A percentile compares a stretch with the other conserved stretches of the same genome.
Evolutionary conservation across 345 rosid species (phyloP).

Genomic region (Rubroshorea leprosula): DNA sequence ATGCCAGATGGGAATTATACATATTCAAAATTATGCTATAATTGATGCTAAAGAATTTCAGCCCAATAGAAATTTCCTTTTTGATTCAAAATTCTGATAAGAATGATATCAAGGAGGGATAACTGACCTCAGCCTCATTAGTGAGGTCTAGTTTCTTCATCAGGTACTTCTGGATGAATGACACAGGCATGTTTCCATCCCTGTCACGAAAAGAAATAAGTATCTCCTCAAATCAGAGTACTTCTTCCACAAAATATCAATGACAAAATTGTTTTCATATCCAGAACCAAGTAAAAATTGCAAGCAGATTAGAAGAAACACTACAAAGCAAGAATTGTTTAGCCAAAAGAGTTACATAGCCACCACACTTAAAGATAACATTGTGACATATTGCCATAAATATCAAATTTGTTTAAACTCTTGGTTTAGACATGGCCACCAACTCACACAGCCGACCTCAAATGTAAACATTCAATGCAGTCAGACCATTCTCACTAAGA

Average conservation of each 20-base stretch:
- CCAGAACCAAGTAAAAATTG: not conserved
- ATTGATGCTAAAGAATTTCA: not conserved
- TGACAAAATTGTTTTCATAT: not conserved
- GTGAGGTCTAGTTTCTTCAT: conserved; percentile 62
- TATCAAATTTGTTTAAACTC: not conserved
- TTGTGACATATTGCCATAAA: not conserved
- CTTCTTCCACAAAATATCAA: not conserved
- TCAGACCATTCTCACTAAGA: too few species aligned
- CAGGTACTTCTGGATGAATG: conserved; percentile 79
- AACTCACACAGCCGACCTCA: not conserved
- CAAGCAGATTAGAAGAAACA: too few species aligned
- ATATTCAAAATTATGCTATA: not conserved
- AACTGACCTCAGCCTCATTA: conserved; percentile 67
- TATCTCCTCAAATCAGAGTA: conserved; percentile 5
- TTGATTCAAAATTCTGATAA: not conserved
- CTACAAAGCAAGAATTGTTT: not conserved
- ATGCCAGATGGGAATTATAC: not conserved
- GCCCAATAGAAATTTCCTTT: conserved; percentile 11
- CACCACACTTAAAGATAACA: not conserved
- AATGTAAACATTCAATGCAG: too few species aligned
- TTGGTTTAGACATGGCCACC: not conserved
- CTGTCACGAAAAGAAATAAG: conserved; percentile 32
- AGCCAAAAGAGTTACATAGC: not conserved
- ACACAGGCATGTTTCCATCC: conserved; percentile 73
- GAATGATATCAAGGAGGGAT: conserved; percentile 15